Conservation (phyloP, 129 eudicot species). For the Dittrichia graveolens region DNA sequence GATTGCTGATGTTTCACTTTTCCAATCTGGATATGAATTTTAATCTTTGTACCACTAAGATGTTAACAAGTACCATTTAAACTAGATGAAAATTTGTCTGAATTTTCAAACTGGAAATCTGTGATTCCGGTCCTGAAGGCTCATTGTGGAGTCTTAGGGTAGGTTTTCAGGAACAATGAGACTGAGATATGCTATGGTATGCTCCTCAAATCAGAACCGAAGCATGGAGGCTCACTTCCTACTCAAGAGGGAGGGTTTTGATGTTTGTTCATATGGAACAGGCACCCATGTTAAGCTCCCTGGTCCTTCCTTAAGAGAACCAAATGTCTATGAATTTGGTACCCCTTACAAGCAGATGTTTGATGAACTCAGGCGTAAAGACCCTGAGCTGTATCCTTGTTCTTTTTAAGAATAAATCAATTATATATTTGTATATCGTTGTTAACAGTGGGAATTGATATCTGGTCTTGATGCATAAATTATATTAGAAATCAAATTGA, state of each 20-base stretch:
- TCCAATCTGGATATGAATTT: not conserved
- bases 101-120: slow-evolving; percentile 16
- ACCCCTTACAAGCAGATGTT: slow-evolving; percentile 93
- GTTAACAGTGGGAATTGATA: too few species aligned
- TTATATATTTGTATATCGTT: not conserved
- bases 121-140: not conserved
- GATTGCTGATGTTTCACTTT: not conserved
- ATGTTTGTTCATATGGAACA: slow-evolving; percentile 87
- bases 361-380: slow-evolving; percentile 90
- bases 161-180: slow-evolving; percentile 21
- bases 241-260: slow-evolving; percentile 82
- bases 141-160: not conserved
- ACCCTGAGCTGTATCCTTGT: slow-evolving; percentile 70
- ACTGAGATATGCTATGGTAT: slow-evolving; percentile 71
- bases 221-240: slow-evolving; percentile 90
- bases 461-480: too few species aligned
- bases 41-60: not conserved
- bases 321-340: slow-evolving; percentile 89
- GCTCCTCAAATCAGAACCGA: slow-evolving; percentile 85
- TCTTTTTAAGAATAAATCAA: not conserved
- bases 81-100: not conserved
- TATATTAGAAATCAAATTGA: too few species aligned
- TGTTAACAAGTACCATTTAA: not conserved
- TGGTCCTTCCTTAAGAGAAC: slow-evolving; percentile 86
- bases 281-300: slow-evolving; percentile 95